Base-by-base conservation (phyloP, 163 green algal genomes). In the Prototheca wickerhamii region DNA sequence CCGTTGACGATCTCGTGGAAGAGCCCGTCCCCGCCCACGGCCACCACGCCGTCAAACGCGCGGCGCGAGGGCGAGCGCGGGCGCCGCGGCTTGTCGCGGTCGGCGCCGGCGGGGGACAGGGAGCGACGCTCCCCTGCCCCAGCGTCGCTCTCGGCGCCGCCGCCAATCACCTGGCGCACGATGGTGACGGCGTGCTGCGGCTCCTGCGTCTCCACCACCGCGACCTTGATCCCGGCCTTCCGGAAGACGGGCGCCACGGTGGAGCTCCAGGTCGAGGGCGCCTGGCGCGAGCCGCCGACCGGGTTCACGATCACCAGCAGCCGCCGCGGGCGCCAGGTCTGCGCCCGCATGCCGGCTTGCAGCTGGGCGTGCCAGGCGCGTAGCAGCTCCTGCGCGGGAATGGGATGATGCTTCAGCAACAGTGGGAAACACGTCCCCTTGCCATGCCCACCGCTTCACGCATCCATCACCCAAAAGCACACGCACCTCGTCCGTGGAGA, bases 281-380 rank as follows among this genome's bases (percentile, higher is more conserved):
- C 78, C 29, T 65, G 51, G 17, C 68, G 44, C 1, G 58, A 32
- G 31, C 86, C 86, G 4, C 79, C 77, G 65, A 77, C 82, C 0
- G 86, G 86, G 68, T 93, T 93, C 8, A 93, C 53, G 40, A 90
- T 69, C 40, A 91, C 82, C 40, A 93, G 73, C 71, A 91, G 70
- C 17, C 40, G 71, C 25, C 64, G 58, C 2, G 86, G 86, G 29
- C 80, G 69, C 44, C 74, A n/a, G n/a, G n/a, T n/a, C n/a, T n/a
- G 34, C 5, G 60, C 30, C 10, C n/a, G 30, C 4, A 49, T 49
- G 40, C 15, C 12, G 12, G 10, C 12, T 82, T 23, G 70, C 66
- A 4, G 64, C 64, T 28, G 74, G 74, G 25, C 71, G 67, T 6
- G 17, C 21, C 21, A 63, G 56, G 21, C 21, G 20, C 34, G n/a